A percentile compares a stretch with the other conserved stretches of the same genome.
Conservation (phyloP, 495 filamentous ascomycete genomes). For the Trichocladium uniseriatum region DNA sequence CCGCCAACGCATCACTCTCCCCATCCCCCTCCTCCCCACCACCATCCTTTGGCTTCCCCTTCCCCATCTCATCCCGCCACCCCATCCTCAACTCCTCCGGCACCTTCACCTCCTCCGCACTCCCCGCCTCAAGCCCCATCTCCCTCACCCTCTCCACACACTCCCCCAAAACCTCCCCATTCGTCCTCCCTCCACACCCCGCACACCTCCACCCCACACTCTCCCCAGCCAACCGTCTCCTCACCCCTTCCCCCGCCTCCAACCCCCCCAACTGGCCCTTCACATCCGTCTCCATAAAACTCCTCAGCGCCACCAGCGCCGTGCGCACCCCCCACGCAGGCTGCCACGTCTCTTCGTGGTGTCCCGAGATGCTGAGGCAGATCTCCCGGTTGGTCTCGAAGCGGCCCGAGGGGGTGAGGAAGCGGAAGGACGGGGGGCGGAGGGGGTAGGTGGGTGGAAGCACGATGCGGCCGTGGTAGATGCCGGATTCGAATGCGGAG, state of each 20-base stretch:
- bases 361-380: conserved; percentile 82
- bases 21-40: conserved; percentile 10
- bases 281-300: conserved; percentile 67
- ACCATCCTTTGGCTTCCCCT: conserved; percentile 15
- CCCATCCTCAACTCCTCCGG: conserved; percentile 52
- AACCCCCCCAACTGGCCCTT: conserved; percentile 81
- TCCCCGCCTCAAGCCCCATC: conserved; percentile 39
- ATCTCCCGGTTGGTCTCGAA: conserved; percentile 98
- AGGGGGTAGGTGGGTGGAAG: conserved; percentile 83
- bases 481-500: conserved; percentile 64
- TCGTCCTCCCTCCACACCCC: conserved; percentile 53
- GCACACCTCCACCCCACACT: conserved; percentile 44
- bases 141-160: conserved; percentile 50
- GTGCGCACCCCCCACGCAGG: conserved; percentile 92
- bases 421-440: conserved; percentile 85
- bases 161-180: conserved; percentile 62
- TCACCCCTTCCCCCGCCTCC: conserved; percentile 54
- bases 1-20: conserved; percentile 36
- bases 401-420: conserved; percentile 80
- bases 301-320: conserved; percentile 58
- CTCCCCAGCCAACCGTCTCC: conserved; percentile 55
- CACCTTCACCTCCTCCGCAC: conserved; percentile 29
- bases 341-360: conserved; percentile 98
- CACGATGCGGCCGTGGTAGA: conserved; percentile 94
- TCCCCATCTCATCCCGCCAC: conserved; percentile 45